Conservation (phyloP, 176 grass and related monocot genomes). For the Oryza nivara region DNA sequence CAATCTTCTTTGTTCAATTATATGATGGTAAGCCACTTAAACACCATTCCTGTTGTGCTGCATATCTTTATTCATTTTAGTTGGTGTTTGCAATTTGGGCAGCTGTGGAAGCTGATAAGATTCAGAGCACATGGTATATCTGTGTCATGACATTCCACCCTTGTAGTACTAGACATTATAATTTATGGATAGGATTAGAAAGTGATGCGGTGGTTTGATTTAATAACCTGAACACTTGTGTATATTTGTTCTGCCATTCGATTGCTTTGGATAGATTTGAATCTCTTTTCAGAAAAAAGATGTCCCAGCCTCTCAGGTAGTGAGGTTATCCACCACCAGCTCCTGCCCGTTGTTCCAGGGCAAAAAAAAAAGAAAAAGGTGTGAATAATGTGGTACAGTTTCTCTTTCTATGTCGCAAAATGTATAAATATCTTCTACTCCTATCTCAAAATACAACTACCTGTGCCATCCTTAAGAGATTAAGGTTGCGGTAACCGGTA, state of each 20-base stretch:
- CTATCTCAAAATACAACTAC: too few species aligned
- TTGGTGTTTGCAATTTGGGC: background rate
- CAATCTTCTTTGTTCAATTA: slow-evolving; percentile 4
- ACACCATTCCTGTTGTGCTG: background rate
- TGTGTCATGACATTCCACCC: background rate
- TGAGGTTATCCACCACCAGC: background rate
- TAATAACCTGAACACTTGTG: background rate
- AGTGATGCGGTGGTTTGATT: slow-evolving; percentile 12
- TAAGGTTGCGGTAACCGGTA: too few species aligned
- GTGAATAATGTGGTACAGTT: background rate
- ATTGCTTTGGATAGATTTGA: background rate
- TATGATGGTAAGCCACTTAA: slow-evolving; percentile 24
- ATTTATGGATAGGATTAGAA: slow-evolving; percentile 22
- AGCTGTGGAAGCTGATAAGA: background rate
- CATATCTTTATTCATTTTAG: background rate
- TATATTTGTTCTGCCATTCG: background rate
- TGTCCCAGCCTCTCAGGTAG: background rate
- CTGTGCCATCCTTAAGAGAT: too few species aligned
- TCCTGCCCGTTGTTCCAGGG: background rate
- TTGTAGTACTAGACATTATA: background rate
- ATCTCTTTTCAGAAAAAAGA: background rate
- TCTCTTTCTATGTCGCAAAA: background rate
- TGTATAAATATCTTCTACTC: background rate
- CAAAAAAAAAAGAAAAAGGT: background rate
- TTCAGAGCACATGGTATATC: background rate